Conservation (phyloP, 331 rosid species). For the Quercus lobata region DNA sequence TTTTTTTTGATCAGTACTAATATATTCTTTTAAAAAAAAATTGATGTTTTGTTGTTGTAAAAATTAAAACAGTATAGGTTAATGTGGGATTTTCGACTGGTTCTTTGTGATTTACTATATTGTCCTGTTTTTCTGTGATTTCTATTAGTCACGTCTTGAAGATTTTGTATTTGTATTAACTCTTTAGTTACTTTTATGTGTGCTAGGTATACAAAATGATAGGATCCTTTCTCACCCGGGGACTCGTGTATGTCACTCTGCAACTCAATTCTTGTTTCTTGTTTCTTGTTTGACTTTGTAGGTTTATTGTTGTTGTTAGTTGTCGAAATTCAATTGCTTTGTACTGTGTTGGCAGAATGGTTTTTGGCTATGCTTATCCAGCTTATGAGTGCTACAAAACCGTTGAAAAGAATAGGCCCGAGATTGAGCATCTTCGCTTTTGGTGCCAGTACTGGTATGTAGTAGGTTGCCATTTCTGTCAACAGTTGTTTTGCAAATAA, state of each 20-base stretch:
- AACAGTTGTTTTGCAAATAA: not conserved
- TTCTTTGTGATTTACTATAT: not conserved
- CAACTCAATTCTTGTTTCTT: not conserved
- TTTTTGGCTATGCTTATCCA: slow-evolving; percentile 97
- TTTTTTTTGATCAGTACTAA: not conserved
- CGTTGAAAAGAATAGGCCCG: slow-evolving; percentile 95
- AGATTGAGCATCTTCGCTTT: slow-evolving; percentile 92
- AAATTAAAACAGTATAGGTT: not conserved
- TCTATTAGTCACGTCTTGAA: not conserved
- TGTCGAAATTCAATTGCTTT: slow-evolving; percentile 2
- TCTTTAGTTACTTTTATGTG: slow-evolving; percentile 25
- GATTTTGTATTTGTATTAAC: slow-evolving; percentile 19
- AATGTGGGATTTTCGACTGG: not conserved
- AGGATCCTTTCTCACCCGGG: slow-evolving; percentile 94
- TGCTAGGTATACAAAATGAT: slow-evolving; percentile 75
- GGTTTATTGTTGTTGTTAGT: slow-evolving; percentile 4
- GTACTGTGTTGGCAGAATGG: slow-evolving; percentile 61
- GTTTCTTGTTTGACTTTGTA: not conserved
- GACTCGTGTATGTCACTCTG: slow-evolving; percentile 70
- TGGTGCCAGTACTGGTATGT: slow-evolving; percentile 99
- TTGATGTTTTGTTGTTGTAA: not conserved
- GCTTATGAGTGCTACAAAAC: slow-evolving; percentile 97
- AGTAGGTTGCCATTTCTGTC: slow-evolving; percentile 1
- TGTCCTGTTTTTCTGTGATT: not conserved
- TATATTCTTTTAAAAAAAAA: no score